These are phyloP conservation scores for Aspergillus funiculosus DNA, from an alignment of 495 filamentous ascomycete species.

Conservation along the genomic window DNA sequence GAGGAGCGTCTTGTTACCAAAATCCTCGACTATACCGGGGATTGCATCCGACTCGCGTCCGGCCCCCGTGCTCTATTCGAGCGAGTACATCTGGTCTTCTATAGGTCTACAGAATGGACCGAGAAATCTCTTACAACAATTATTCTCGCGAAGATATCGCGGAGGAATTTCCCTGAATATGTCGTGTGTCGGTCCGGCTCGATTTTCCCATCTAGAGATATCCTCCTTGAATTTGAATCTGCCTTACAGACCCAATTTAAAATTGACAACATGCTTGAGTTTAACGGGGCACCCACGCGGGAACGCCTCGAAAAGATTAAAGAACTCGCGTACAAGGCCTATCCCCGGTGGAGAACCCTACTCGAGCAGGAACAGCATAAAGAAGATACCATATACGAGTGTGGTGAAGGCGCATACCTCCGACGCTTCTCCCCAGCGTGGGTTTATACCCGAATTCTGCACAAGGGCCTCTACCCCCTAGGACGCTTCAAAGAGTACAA, in stretches of 20 bases:
- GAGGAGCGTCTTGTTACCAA: constrained; percentile 63
- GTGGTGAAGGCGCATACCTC: constrained; percentile 82
- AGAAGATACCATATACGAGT: constrained; percentile 75
- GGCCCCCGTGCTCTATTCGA: constrained; percentile 80
- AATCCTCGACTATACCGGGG: constrained; percentile 73
- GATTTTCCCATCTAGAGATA: constrained; percentile 71
- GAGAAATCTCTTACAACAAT: constrained; percentile 95
- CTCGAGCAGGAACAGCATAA: constrained; percentile 72
- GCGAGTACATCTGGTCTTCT: constrained; percentile 91
- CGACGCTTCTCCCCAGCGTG: constrained; percentile 88
- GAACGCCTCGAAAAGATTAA: constrained; percentile 63
- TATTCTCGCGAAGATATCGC: constrained; percentile 82
- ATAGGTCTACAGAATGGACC: constrained; percentile 93
- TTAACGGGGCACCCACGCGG: constrained; percentile 63
- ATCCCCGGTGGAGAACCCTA: constrained; percentile 73
- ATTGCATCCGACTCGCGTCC: constrained; percentile 73
- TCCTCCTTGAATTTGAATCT: constrained; percentile 83
- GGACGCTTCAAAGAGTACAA: constrained; percentile 75
- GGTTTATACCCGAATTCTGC: constrained; percentile 88
- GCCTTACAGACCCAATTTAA: constrained; percentile 75
- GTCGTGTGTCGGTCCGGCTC: constrained; percentile 85
- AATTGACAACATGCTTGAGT: constrained; percentile 81
- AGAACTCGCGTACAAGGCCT: constrained; percentile 64
- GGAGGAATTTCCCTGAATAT: constrained; percentile 83
- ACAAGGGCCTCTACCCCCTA: constrained; percentile 78